Evolutionary conservation across 345 rosid species (phyloP), one percentile per base, ranked within the genome.

Genomic region (Citrus reticulata): DNA sequence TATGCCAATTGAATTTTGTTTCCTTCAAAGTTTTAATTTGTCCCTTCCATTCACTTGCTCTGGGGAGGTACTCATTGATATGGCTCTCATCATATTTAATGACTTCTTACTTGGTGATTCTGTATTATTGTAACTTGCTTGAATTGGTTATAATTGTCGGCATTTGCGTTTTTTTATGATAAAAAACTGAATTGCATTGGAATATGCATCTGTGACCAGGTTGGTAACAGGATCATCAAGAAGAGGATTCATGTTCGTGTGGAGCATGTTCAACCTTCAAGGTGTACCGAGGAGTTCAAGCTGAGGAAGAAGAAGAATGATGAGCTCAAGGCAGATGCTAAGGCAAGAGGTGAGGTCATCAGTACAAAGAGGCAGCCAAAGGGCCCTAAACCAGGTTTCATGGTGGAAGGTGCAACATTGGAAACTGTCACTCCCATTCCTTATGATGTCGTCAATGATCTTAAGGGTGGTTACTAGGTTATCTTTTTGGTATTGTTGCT

Each of bases 351-450:
- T 34, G 90, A 81, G 83, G 83, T 81, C 42, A 90, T 91, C 68
- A 86, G 95, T 84, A 91, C 95, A 27, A 91, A 91, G 88, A 86
- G 95, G 81, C 92, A 87, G 81, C 95, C 95, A 6, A 77, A 76
- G 37, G 95, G 95, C 2, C 93, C 95, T 30, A 91, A 90, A 72
- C 93, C 93, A 1, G 95, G 95, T 68, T 90, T 91, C 86, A 88
- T 85, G 91, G 93, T 91, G 30, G 95, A 88, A 74, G 88, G 87
- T 73, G 92, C 95, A 2, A 88, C 88, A 4, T 65, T 91, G 77
- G 95, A 91, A 81, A 91, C 95, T 17, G 90, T 91, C 9, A 91
- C 95, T 9, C 92, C 95, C 60, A 90, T 91, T 54, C 95, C 95
- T 4, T 91, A 91, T 17, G 95, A 91, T 86, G 95, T 91, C 2